Evolutionary conservation across 2,329 filamentous ascomycete genomes (phyloP), one percentile per base, ranked within the genome.

Genomic region (Botryotinia convoluta): DNA sequence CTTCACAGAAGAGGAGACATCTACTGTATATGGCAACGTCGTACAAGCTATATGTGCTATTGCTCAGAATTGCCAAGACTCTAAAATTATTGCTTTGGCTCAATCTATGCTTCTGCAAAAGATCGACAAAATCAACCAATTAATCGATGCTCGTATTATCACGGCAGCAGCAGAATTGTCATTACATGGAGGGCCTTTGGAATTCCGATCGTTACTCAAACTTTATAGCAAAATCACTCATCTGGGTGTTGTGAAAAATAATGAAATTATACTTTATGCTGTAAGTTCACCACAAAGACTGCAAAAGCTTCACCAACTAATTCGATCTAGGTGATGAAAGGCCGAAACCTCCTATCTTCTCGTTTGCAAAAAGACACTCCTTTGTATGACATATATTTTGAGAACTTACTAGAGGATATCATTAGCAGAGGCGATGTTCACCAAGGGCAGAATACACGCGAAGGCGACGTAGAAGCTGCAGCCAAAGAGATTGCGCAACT

Each of bases 71-170:
- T 94, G 91, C 80, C 88, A 92, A 65, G 95, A 99, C 79, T 91
- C 94, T 74, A 97, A 98, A 83, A 97, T 99, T 71, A 96, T 92
- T 10, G 95, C 95, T 8, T 85, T 99, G 70, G 95, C 95, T 3
- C 92, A 98, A 78, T 97, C 94, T 0, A 98, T 99, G 91, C 89
- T 99, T 37, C 84, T 97, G n/a, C 96, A 99, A 80, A 98, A 99
- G 82, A 89, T 98, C 73, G 91, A 92, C 74, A 95, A 96, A 82
- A 90, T 98, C 72, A 96, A 90, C 79, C 86, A 89, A 74, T 85
- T 88, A 7, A 92, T 98, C 3, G 95, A 98, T 84, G 90, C 92
- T 44, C 91, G 92, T 72, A 96, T 99, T 74, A 91, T 98, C 72
- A 90, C 89, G 26, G 94, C 97, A 74, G 91, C 94, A 10, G 94